A percentile compares a stretch with the other conserved stretches of the same genome.
These are phyloP conservation scores for Comarum palustre DNA, from an alignment of 306 rosid species.

Conservation along the genomic window DNA sequence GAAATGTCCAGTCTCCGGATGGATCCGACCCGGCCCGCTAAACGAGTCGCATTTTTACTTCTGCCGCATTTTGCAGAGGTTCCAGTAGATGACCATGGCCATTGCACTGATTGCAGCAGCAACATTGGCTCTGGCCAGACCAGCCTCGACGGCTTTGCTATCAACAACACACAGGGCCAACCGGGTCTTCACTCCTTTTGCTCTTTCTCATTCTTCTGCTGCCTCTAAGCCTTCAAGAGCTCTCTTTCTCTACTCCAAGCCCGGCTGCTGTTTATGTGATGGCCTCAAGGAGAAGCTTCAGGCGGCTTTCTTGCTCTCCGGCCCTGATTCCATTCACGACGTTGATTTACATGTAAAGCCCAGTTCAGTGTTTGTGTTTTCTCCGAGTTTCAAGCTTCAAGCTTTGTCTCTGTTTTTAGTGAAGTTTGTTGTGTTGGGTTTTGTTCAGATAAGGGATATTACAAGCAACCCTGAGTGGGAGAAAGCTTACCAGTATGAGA, in stretches of 20 bases:
- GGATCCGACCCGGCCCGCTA: background rate
- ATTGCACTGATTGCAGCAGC: slow-evolving; percentile 7
- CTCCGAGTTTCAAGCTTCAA: background rate
- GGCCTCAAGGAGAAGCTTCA: slow-evolving; percentile 97
- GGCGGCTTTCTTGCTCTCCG: slow-evolving; percentile 59
- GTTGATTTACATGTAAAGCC: slow-evolving; percentile 53
- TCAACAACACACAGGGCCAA: slow-evolving; percentile 25
- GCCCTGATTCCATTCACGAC: slow-evolving; percentile 66
- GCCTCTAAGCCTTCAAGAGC: slow-evolving; percentile 43
- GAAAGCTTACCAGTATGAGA: slow-evolving; percentile 80
- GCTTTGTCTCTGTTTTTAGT: slow-evolving; percentile 6
- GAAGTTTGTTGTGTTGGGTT: slow-evolving; percentile 11
- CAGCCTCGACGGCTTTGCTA: slow-evolving; percentile 32
- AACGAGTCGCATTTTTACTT: background rate
- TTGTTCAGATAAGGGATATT: slow-evolving; percentile 72
- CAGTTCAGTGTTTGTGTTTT: background rate
- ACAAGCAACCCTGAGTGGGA: slow-evolving; percentile 80
- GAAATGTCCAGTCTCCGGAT: too few species aligned
- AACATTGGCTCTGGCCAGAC: slow-evolving; percentile 43
- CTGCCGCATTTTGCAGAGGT: background rate
- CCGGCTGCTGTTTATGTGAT: slow-evolving; percentile 95
- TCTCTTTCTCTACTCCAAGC: slow-evolving; percentile 82
- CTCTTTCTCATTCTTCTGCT: slow-evolving; percentile 36
- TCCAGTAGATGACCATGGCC: background rate
- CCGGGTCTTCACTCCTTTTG: slow-evolving; percentile 36